phyloP scores from a whole-genome alignment of 2,329 filamentous ascomycete genomes.

The Calonectria naviculata region DNA sequence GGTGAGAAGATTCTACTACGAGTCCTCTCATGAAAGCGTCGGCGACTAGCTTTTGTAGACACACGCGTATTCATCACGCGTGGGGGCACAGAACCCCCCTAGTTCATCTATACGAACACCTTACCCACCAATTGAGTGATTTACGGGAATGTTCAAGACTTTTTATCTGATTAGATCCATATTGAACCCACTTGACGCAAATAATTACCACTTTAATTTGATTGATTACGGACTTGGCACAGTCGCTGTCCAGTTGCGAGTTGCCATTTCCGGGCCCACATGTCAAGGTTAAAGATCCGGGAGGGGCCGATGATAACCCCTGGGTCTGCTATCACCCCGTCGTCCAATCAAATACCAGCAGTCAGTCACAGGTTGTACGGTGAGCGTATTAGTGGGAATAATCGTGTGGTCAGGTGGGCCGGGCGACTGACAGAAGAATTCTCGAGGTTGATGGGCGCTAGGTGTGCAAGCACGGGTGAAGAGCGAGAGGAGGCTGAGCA shows the following conservation, averaged over 20 bases:
- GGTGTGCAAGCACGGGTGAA: neutral
- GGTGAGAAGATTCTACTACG: neutral
- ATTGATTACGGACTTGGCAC: neutral
- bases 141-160: neutral
- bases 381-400: neutral
- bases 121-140: neutral
- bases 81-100: neutral
- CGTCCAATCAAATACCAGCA: neutral
- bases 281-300: neutral
- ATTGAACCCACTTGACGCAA: neutral
- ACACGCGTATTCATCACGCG: neutral
- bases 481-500: neutral
- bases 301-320: neutral
- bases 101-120: neutral
- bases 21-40: neutral
- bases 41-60: neutral
- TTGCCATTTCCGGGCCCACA: neutral
- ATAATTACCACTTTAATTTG: neutral
- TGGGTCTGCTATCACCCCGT: neutral
- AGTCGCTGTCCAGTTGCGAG: neutral
- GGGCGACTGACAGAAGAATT: neutral
- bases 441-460: neutral
- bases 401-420: neutral
- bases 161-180: constrained; percentile 1
- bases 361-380: neutral